phyloP scores from a whole-genome alignment of 2,329 filamentous ascomycete genomes.

The Apiospora phragmitis region DNA sequence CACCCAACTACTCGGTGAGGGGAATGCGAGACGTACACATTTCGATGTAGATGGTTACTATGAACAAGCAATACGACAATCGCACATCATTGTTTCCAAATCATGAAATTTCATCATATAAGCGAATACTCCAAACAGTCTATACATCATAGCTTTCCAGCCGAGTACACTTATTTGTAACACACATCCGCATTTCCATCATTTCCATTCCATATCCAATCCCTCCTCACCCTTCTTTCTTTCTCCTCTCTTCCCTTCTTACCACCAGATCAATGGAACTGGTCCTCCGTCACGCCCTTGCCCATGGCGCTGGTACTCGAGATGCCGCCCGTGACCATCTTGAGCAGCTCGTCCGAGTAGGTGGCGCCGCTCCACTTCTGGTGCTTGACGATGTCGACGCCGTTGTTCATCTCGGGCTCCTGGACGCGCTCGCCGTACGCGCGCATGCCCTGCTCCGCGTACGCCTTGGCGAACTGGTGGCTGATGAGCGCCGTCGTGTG shows the following conservation, averaged over 20 bases:
- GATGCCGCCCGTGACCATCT: slow-evolving; percentile 95
- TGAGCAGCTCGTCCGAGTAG: slow-evolving; percentile 91
- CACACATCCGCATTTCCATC: not conserved
- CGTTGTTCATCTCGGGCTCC: slow-evolving; percentile 91
- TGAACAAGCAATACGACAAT: too few species aligned
- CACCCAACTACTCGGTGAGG: too few species aligned
- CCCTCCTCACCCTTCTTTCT: not conserved
- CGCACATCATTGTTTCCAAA: too few species aligned
- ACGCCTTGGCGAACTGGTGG: slow-evolving; percentile 84
- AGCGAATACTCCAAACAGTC: not conserved
- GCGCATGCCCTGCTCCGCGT: slow-evolving; percentile 81
- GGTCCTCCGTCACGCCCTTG: slow-evolving; percentile 95
- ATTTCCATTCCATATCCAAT: not conserved
- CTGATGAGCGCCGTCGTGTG: slow-evolving; percentile 94
- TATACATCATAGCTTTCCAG: not conserved
- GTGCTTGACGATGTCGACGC: slow-evolving; percentile 94
- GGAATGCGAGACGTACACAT: too few species aligned
- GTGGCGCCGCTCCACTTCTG: slow-evolving; percentile 98
- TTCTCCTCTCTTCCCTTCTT: too few species aligned
- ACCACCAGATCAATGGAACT: slow-evolving; percentile 65
- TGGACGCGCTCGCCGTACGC: slow-evolving; percentile 97
- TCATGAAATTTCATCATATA: not conserved
- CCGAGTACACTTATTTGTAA: not conserved
- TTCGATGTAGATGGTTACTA: too few species aligned
- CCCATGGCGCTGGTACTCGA: slow-evolving; percentile 95